Conservation (phyloP, 257 asterid species). For the Jacaranda mimosifolia region DNA sequence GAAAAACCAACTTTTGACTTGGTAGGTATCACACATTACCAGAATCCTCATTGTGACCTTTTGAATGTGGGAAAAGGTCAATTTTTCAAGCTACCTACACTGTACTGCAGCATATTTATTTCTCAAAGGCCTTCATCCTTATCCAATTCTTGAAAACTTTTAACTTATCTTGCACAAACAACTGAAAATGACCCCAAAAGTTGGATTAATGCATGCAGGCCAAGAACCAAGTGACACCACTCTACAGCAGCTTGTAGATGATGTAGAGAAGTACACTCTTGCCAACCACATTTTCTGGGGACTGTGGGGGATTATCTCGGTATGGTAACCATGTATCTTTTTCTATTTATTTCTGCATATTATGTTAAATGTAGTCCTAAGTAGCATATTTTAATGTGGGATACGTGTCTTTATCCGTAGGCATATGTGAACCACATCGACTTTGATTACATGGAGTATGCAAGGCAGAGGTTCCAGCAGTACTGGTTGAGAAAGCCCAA, state of each 20-base stretch:
- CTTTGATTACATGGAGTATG: slow-evolving; percentile 83
- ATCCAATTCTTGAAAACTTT: background rate
- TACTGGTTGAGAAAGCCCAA: slow-evolving; percentile 70
- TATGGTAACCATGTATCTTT: slow-evolving; percentile 49
- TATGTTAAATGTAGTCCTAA: background rate
- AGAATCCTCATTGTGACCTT: slow-evolving; percentile 1
- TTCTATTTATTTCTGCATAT: background rate
- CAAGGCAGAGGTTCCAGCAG: slow-evolving; percentile 86
- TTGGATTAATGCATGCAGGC: slow-evolving; percentile 51
- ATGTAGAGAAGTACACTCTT: slow-evolving; percentile 75
- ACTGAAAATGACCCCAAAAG: slow-evolving; percentile 12
- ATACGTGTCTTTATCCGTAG: slow-evolving; percentile 45
- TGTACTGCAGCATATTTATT: too few species aligned
- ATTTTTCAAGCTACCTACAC: background rate
- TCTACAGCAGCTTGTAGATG: slow-evolving; percentile 58
- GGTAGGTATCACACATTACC: slow-evolving; percentile 9
- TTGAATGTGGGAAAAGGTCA: slow-evolving; percentile 21
- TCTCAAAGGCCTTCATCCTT: slow-evolving; percentile 16
- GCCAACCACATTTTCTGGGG: slow-evolving; percentile 98
- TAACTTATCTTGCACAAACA: background rate
- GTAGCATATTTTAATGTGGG: background rate
- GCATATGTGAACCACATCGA: slow-evolving; percentile 79
- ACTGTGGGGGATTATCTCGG: slow-evolving; percentile 96
- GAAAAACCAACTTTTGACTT: slow-evolving; percentile 24
- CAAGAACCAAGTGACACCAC: slow-evolving; percentile 50